These are phyloP conservation scores for Multifurca ochricompacta DNA, from an alignment of 768 basidiomycete species.

Conservation along the genomic window DNA sequence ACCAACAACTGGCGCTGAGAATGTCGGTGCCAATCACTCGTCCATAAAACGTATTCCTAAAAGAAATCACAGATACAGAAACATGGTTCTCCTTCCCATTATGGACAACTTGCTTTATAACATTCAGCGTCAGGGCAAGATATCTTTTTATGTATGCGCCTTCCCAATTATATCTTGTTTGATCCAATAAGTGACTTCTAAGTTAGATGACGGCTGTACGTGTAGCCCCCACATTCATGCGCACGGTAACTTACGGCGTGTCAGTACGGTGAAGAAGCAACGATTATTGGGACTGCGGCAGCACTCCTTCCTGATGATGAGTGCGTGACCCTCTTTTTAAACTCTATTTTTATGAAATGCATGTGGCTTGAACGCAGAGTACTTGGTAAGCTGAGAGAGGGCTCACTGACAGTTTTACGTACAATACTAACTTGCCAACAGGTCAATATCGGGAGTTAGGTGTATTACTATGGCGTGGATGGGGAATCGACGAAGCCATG, in stretches of 20 bases:
- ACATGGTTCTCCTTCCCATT: slow-evolving; percentile 73
- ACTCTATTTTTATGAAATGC: background rate
- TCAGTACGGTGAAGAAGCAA: slow-evolving; percentile 87
- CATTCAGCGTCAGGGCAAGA: slow-evolving; percentile 89
- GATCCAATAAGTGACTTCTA: background rate
- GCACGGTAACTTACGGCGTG: background rate
- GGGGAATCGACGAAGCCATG: slow-evolving; percentile 73
- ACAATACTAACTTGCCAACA: slow-evolving; percentile 25
- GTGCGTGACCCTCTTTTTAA: slow-evolving; percentile 36
- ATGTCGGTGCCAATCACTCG: slow-evolving; percentile 35
- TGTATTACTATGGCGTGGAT: slow-evolving; percentile 84
- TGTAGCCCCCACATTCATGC: background rate
- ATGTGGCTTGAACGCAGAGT: slow-evolving; percentile 40
- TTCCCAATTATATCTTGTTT: background rate
- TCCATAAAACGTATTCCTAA: background rate
- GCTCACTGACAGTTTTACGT: background rate
- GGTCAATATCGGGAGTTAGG: slow-evolving; percentile 93
- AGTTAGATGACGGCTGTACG: slow-evolving; percentile 76
- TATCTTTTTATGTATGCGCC: slow-evolving; percentile 73
- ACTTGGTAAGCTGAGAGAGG: slow-evolving; percentile 42
- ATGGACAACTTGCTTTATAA: slow-evolving; percentile 87
- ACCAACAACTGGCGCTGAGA: slow-evolving; percentile 55
- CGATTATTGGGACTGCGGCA: slow-evolving; percentile 83
- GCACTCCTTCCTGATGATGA: slow-evolving; percentile 79
- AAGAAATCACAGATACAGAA: slow-evolving; percentile 46